Conservation (phyloP, 306 rosid genomes). For the Cyamopsis tetragonoloba region DNA sequence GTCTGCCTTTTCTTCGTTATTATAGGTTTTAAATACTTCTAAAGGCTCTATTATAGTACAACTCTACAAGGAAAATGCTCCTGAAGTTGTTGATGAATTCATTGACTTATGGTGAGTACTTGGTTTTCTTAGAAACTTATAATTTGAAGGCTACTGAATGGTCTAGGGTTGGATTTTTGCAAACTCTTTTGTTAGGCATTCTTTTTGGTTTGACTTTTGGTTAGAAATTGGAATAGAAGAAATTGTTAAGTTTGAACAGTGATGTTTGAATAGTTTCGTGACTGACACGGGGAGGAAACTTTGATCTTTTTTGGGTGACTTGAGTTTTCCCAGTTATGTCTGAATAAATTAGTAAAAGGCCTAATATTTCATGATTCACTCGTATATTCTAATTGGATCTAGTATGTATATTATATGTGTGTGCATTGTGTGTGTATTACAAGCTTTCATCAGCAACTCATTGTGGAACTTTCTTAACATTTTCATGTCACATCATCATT, state of each 20-base stretch:
- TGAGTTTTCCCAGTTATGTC: constrained; percentile 3
- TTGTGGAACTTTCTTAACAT: background rate
- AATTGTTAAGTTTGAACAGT: constrained; percentile 3
- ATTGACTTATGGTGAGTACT: constrained; percentile 87
- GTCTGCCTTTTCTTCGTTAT: background rate
- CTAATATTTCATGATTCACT: background rate
- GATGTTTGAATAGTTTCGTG: background rate
- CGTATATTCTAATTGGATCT: background rate
- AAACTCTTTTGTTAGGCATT: background rate
- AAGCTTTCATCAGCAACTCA: background rate
- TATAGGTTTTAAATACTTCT: constrained; percentile 76
- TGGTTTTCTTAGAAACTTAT: background rate
- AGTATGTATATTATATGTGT: too few species aligned
- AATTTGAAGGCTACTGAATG: constrained; percentile 3
- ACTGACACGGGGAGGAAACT: background rate
- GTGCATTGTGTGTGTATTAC: too few species aligned
- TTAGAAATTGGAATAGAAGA: background rate
- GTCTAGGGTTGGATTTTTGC: constrained; percentile 1
- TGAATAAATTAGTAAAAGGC: background rate
- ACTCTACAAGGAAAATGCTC: constrained; percentile 82
- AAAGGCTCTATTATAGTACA: constrained; percentile 72
- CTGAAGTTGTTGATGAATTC: constrained; percentile 97
- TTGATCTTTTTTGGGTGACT: background rate
- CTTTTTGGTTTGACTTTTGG: constrained; percentile 4
- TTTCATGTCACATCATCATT: background rate